A percentile compares a stretch with the other conserved stretches of the same genome.
These are phyloP conservation scores for Geotrichum siamense DNA, from an alignment of 1,139 yeast genomes.

Conservation along the genomic window DNA sequence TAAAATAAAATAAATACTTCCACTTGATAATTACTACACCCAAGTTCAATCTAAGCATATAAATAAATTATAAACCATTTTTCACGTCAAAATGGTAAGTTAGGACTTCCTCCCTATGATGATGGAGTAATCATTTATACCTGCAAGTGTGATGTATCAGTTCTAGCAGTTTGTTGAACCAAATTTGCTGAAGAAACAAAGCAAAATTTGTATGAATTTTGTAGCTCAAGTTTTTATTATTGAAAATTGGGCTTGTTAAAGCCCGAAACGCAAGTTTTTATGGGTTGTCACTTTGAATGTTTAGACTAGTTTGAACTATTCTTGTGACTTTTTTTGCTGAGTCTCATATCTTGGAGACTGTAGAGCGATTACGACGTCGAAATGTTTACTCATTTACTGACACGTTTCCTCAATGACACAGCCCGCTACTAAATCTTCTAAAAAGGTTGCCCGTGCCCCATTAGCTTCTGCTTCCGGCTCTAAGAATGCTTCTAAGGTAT, in stretches of 20 bases:
- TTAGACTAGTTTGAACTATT: slow-evolving; percentile 6
- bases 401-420: slow-evolving; percentile 62
- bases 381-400: slow-evolving; percentile 23
- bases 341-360: slow-evolving; percentile 27
- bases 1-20: too few relatives aligned
- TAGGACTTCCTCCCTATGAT: slow-evolving; percentile 20
- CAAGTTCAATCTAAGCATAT: too few relatives aligned
- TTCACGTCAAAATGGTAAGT: slow-evolving; percentile 19
- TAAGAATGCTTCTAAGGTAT: slow-evolving; percentile 32
- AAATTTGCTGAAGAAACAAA: too few relatives aligned
- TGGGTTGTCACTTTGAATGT: slow-evolving; percentile 4
- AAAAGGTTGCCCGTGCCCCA: slow-evolving; percentile 91
- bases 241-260: not conserved
- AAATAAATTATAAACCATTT: slow-evolving; percentile 1
- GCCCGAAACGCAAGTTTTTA: not conserved
- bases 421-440: slow-evolving; percentile 51
- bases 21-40: too few relatives aligned
- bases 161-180: too few relatives aligned
- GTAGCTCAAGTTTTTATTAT: not conserved
- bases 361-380: slow-evolving; percentile 29
- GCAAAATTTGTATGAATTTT: slow-evolving; percentile 1
- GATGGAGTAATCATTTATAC: slow-evolving; percentile 20
- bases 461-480: slow-evolving; percentile 46
- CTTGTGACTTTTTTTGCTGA: too few relatives aligned
- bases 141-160: slow-evolving; percentile 16